Evolutionary conservation across 1,139 yeast species (phyloP).

Genomic region (Sugiyamaella sp.): DNA sequence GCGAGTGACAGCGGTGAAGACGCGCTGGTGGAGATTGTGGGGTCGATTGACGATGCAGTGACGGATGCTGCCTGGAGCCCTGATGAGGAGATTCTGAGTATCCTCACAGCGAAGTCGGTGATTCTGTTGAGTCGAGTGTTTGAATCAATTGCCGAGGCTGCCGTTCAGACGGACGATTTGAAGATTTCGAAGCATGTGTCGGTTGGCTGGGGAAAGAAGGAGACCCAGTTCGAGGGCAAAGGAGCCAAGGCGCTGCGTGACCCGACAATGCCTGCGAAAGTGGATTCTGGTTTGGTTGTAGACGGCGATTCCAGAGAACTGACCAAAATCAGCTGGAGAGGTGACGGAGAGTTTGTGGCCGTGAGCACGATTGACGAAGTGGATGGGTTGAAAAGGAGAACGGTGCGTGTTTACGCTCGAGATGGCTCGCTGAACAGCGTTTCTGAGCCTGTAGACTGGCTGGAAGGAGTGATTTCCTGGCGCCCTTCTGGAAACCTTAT

Average conservation of each 20-base stretch:
- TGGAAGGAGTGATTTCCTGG: constrained; percentile 79
- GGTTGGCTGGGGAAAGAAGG: constrained; percentile 98
- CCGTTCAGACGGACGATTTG: constrained; percentile 64
- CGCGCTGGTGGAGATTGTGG: constrained; percentile 64
- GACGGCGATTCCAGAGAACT: constrained; percentile 56
- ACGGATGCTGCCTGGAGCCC: constrained; percentile 83
- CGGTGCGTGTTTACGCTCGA: constrained; percentile 78
- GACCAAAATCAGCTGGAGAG: constrained; percentile 80
- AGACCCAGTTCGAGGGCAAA: constrained; percentile 94
- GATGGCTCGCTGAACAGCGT: constrained; percentile 77
- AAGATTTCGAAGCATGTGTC: constrained; percentile 81
- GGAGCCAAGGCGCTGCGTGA: constrained; percentile 78
- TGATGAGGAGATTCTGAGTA: constrained; percentile 81
- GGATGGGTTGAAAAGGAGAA: constrained; percentile 60
- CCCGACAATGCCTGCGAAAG: constrained; percentile 83
- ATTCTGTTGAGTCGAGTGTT: constrained; percentile 73
- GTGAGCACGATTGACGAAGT: constrained; percentile 63
- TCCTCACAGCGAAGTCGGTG: constrained; percentile 62
- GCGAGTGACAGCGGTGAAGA: constrained; percentile 36
- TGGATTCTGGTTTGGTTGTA: constrained; percentile 63
- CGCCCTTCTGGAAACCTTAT: constrained; percentile 88
- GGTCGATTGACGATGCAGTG: constrained; percentile 79
- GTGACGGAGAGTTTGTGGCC: constrained; percentile 86
- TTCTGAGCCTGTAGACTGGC: constrained; percentile 86
- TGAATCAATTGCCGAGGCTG: constrained; percentile 75